Conservation (phyloP, 176 grass and related monocot species). For the Thalia dealbata region DNA sequence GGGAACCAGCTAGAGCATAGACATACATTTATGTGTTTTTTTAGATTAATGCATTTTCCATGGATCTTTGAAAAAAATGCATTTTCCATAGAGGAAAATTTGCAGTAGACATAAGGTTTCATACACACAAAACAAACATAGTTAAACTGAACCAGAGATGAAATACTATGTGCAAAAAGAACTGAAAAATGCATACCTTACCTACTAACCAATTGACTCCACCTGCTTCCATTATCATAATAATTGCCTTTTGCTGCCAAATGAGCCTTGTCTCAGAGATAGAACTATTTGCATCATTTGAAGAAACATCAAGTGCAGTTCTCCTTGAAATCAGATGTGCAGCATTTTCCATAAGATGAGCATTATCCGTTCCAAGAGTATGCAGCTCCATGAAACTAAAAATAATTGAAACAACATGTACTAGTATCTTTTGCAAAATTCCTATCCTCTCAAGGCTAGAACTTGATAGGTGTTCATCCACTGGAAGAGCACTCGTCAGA, state of each 20-base stretch:
- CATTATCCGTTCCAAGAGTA: conserved; percentile 21
- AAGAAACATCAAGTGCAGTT: conserved; percentile 21
- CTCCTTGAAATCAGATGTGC: conserved; percentile 32
- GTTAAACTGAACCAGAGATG: background rate
- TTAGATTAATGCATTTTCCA: too few species aligned
- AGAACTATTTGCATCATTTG: conserved; percentile 31
- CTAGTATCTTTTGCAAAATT: conserved; percentile 58
- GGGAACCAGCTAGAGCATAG: background rate
- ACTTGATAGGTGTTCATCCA: conserved; percentile 52
- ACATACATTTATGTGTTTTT: too few species aligned
- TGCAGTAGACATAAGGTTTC: background rate
- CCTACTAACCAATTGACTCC: conserved; percentile 87
- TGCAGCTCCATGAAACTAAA: conserved; percentile 67
- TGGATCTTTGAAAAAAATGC: too few species aligned
- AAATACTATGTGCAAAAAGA: conserved; percentile 10
- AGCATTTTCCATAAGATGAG: conserved; percentile 25
- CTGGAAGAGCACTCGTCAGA: conserved; percentile 46
- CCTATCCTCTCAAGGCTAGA: conserved; percentile 45
- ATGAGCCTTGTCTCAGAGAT: conserved; percentile 33
- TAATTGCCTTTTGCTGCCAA: conserved; percentile 77
- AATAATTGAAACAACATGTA: conserved; percentile 65
- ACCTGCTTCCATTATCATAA: conserved; percentile 78
- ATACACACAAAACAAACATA: conserved; percentile 6
- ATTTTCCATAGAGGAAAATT: too few species aligned
- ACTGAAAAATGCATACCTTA: conserved; percentile 38